Base-by-base conservation (phyloP, 257 asterid genomes). In the Haberlea rhodopensis region DNA sequence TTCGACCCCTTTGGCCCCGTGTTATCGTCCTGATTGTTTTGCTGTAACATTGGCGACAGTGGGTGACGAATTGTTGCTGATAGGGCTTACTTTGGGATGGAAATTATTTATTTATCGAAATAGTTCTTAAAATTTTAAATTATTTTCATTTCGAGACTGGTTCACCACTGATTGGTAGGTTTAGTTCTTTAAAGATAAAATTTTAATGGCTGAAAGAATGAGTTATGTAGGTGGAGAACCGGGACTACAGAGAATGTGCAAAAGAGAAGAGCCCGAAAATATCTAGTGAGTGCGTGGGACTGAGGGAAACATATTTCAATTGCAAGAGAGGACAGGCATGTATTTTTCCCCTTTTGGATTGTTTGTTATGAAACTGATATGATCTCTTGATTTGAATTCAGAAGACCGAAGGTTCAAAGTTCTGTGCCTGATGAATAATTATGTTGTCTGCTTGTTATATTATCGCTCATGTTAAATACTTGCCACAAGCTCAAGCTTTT, bases 271-370 rank as follows among this genome's bases (percentile, higher is more conserved):
- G 84, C 78, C 97, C 97, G 8, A 69, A 69, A 6, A 87, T 91
- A 69, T 83, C 97, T 5, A 85, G 86, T 57, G 94, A 89, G 76
- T 91, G 98, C 53, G 96, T 85, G 55, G 98, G 96, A 19, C 67
- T 91, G 8, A 78, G 98, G 72, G 98, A 91, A 78, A 91, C 98
- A 0, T 91, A 87, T 71, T 91, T 87, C 87, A 91, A 87, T 73
- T 91, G 97, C 87, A 89, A 91, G 78, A 87, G 98, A 80, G 98
- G 97, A 62, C 98, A 89, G 89, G 98, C 76, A 73, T 60, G 71
- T 62, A 8, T 49, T 22, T 11, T 62, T 51, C 22, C 5, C 25
- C 5, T 21, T 29, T 64, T 27, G 6, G 18, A 29, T 60, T 3
- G 18, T 60, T 48, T 19, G 45, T 57, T 29, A 22, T 29, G 16